Conservation (phyloP, 148 eudicot species). For the Oxyria digyna region DNA sequence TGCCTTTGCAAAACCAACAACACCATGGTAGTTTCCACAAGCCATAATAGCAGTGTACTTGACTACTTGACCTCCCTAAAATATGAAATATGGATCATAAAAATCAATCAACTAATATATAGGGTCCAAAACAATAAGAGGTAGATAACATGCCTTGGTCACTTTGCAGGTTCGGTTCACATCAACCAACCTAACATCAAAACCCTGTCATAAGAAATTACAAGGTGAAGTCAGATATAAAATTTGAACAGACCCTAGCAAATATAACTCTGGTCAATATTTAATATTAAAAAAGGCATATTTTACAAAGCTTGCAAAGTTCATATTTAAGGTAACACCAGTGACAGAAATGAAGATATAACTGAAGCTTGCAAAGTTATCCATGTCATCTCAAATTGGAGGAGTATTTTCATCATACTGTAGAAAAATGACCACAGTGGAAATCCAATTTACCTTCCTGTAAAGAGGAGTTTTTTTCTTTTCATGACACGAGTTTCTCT, state of each 20-base stretch:
- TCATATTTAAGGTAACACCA: background rate
- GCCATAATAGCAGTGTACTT: constrained; percentile 75
- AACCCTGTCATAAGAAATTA: constrained; percentile 44
- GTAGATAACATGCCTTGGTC: constrained; percentile 46
- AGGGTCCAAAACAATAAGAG: background rate
- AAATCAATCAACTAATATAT: constrained; percentile 5
- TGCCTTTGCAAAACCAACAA: constrained; percentile 84
- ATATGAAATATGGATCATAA: constrained; percentile 5
- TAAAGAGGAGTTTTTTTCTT: constrained; percentile 62
- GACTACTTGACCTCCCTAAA: constrained; percentile 74
- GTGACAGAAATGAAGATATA: background rate
- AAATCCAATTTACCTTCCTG: constrained; percentile 48
- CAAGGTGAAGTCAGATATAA: background rate
- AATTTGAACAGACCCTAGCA: background rate
- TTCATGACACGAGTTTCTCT: constrained; percentile 77
- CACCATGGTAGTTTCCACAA: constrained; percentile 90
- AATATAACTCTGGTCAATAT: background rate
- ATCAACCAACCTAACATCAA: constrained; percentile 69
- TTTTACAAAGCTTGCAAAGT: background rate
- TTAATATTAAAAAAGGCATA: background rate
- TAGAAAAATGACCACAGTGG: background rate
- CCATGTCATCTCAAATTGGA: background rate
- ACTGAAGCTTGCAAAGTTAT: background rate
- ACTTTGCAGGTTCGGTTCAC: constrained; percentile 79
- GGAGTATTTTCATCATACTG: background rate